phyloP scores from a whole-genome alignment of 1,139 yeast genomes.

The Sugiyamaella pinicola region DNA sequence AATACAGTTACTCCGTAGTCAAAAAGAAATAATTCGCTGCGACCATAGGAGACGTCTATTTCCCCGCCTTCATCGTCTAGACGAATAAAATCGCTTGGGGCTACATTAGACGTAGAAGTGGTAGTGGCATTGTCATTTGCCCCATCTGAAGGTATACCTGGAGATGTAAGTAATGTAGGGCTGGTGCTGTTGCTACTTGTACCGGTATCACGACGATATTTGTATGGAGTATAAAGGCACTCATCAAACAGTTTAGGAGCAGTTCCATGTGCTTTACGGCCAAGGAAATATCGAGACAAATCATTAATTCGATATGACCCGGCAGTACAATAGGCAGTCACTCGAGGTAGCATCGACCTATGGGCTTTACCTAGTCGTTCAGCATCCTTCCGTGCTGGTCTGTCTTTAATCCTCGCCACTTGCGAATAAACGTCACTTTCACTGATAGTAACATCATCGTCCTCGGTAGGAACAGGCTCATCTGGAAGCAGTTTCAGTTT shows the following conservation, averaged over 20 bases:
- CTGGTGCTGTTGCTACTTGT: constrained; percentile 2
- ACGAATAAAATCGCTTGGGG: constrained; percentile 9
- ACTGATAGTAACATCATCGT: constrained; percentile 40
- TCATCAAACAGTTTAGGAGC: constrained; percentile 92
- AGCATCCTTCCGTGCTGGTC: constrained; percentile 94
- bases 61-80: constrained; percentile 95
- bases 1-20: constrained; percentile 93
- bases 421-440: constrained; percentile 73
- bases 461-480: constrained; percentile 55
- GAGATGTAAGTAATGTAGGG: constrained; percentile 1
- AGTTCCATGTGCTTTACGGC: constrained; percentile 63
- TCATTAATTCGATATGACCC: constrained; percentile 91
- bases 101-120: not conserved
- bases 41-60: constrained; percentile 72
- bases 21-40: constrained; percentile 80
- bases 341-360: constrained; percentile 65
- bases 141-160: not conserved
- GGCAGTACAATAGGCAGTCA: constrained; percentile 94
- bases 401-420: constrained; percentile 79
- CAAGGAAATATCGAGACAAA: constrained; percentile 79
- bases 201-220: constrained; percentile 62
- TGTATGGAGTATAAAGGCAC: constrained; percentile 87
- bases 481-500: constrained; percentile 86
- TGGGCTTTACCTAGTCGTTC: constrained; percentile 90
- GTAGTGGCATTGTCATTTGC: not conserved